Evolutionary conservation across 768 basidiomycete species (phyloP).

Genomic region (Collybiopsis luxurians): DNA sequence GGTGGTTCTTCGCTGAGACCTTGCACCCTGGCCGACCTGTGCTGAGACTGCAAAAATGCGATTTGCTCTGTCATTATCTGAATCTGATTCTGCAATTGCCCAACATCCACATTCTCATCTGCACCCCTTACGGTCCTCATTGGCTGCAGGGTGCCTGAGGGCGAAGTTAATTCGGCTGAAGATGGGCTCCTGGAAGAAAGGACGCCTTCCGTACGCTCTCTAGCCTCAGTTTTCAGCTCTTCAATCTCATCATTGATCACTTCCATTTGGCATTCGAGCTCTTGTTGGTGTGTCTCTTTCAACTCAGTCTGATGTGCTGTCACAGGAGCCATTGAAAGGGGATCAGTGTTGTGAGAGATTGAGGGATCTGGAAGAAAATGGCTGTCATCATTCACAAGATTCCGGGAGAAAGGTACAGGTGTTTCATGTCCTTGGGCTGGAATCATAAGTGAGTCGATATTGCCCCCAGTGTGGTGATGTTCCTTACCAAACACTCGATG

Average conservation of each 20-base stretch:
- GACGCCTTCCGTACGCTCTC: not conserved
- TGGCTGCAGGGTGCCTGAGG: too few species aligned
- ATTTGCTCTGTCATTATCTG: constrained; percentile 22
- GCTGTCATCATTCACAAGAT: not conserved
- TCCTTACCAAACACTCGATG: not conserved
- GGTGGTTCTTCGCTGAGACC: constrained; percentile 28
- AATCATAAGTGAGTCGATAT: not conserved
- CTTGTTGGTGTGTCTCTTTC: not conserved
- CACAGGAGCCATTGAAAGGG: not conserved
- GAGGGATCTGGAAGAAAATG: not conserved
- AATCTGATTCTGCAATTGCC: constrained; percentile 25
- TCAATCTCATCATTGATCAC: constrained; percentile 3
- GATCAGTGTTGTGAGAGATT: too few species aligned
- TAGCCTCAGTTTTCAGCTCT: not conserved
- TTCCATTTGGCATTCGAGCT: not conserved
- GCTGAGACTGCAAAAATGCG: constrained; percentile 21
- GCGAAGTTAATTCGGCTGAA: not conserved
- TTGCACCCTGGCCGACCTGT: constrained; percentile 25
- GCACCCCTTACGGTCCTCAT: not conserved
- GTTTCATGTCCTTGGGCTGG: not conserved
- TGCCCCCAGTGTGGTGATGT: not conserved
- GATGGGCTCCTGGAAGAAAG: too few species aligned
- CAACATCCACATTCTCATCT: not conserved
- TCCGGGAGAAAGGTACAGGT: too few species aligned
- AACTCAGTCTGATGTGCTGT: not conserved